phyloP scores from a whole-genome alignment of 176 grass and related monocot genomes.

The Hyparrhenia diplandra region DNA sequence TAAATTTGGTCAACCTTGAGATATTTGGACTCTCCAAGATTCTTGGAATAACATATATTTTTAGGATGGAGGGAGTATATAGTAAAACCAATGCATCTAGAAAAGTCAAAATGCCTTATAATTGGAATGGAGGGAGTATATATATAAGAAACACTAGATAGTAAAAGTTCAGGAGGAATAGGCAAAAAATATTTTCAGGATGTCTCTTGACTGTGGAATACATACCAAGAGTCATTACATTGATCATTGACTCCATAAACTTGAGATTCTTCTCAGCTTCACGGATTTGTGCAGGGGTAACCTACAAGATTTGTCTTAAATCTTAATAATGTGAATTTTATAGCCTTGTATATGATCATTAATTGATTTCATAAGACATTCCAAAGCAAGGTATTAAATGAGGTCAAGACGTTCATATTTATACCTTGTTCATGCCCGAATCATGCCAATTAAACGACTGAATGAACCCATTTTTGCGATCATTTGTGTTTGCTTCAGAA shows the following conservation, averaged over 20 bases:
- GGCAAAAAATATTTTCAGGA: background rate
- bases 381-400: background rate
- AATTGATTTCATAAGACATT: background rate
- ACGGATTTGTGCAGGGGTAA: conserved; percentile 93
- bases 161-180: background rate
- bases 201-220: background rate
- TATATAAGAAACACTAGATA: background rate
- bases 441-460: conserved; percentile 55
- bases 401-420: conserved; percentile 13
- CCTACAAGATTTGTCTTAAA: conserved; percentile 39
- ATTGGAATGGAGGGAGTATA: too few relatives aligned
- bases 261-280: conserved; percentile 91
- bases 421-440: conserved; percentile 63
- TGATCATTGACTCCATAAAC: conserved; percentile 90
- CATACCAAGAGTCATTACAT: conserved; percentile 88
- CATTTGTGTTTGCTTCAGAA: conserved; percentile 83
- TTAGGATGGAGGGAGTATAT: too few relatives aligned
- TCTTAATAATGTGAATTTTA: background rate
- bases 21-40: too few relatives aligned
- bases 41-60: too few relatives aligned
- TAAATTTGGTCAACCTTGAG: too few relatives aligned
- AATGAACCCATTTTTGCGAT: conserved; percentile 81
- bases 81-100: too few relatives aligned
- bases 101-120: too few relatives aligned
- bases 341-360: conserved; percentile 9